Percentiles rank a stretch among this genome's conserved stretches.
Evolutionary conservation across 1,284 basidiomycete genomes (phyloP).

Genomic region (Moniliella sp.): DNA sequence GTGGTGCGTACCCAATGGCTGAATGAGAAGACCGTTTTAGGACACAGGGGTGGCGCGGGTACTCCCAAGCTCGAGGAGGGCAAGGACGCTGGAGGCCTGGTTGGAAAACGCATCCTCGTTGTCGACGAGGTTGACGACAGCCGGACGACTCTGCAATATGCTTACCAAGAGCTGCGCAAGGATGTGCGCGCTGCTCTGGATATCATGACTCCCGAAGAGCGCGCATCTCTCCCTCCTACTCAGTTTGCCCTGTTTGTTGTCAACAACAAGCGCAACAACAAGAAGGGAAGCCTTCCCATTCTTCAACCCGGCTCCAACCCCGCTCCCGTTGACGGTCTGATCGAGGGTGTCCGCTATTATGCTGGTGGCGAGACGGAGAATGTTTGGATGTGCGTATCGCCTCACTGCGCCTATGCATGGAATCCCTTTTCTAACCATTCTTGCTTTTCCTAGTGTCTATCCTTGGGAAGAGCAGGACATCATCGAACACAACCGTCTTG

Average conservation of each 20-base stretch:
- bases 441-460: neutral
- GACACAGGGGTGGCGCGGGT: conserved; percentile 4
- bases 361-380: conserved; percentile 25
- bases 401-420: conserved; percentile 12
- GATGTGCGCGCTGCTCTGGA: conserved; percentile 21
- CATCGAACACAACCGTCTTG: conserved; percentile 29
- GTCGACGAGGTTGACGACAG: conserved; percentile 34
- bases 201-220: conserved; percentile 15
- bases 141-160: conserved; percentile 30
- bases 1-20: conserved; percentile 33
- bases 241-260: conserved; percentile 32
- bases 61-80: conserved; percentile 15
- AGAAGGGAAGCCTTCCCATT: conserved; percentile 26
- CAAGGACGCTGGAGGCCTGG: conserved; percentile 22
- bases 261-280: conserved; percentile 27
- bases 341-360: conserved; percentile 27
- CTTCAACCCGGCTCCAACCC: too few relatives aligned
- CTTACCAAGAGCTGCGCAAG: conserved; percentile 29
- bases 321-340: conserved; percentile 15
- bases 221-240: conserved; percentile 19
- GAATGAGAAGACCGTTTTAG: conserved; percentile 9
- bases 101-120: conserved; percentile 30
- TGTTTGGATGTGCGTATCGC: conserved; percentile 31
- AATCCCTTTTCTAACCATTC: neutral
- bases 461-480: conserved; percentile 10